Base-by-base conservation (phyloP, 2,329 filamentous ascomycete species). In the Clonostachys rhizophaga region DNA sequence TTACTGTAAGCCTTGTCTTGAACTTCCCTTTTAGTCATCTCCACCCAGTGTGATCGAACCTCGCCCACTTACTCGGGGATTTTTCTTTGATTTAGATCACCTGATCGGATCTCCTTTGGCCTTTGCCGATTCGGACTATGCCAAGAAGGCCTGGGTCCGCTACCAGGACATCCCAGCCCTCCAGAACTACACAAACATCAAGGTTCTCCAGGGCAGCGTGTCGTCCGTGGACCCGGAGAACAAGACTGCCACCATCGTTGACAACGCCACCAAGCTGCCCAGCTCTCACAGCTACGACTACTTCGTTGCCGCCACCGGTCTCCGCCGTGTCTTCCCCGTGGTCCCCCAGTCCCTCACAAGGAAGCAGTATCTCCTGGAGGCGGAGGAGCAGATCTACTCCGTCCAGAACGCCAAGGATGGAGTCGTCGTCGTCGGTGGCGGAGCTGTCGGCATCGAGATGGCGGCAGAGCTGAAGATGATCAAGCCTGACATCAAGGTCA, bases 361-460 rank as follows among this genome's bases (percentile, higher is more conserved):
- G 53, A 78, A 84, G 54, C 69, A 79, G 46, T 91, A 86, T 60
- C 68, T 89, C 2, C 60, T 71, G 41, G 86, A 91, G 57, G 74
- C 77, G 1, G 71, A 72, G 43, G 68, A 73, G 10, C 84, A 89
- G 52, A 80, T 87, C 53, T 65, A 75, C 17, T 63, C 68, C 12
- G 72, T 83, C 3, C 62, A 71, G 36, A 68, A 69, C 33, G 79
- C 80, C 2, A 66, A 63, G 5, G 69, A 80, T 16, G 81, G 79
- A 1, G 78, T 91, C 2, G 78, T 88, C 1, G 74, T 92, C 18
- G 82, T 92, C n/a, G 87, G 88, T 16, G 88, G 88, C 52, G 68
- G 86, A 44, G 89, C 88, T 7, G 88, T 91, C 2, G 89, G 89
- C 9, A 83, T 91, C 47, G 88, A 92, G 62, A 90, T 92, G 76